Evolutionary conservation across 805 yeast genomes (phyloP).

Genomic region (Pichia thaimueangensis): DNA sequence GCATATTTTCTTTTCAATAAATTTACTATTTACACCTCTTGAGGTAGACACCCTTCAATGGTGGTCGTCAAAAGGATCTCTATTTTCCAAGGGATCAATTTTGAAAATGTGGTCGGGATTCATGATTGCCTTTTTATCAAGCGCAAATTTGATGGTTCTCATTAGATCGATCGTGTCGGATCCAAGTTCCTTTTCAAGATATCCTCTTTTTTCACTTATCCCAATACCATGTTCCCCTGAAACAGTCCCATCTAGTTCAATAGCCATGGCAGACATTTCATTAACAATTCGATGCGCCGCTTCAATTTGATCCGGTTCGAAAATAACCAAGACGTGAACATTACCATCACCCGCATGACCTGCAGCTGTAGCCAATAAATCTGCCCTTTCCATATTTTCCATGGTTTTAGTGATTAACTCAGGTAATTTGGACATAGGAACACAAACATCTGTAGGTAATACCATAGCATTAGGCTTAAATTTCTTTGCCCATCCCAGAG

Average conservation of each 20-base stretch:
- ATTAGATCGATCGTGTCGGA: conserved; percentile 59
- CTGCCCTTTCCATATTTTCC: conserved; percentile 47
- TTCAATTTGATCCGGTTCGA: conserved; percentile 43
- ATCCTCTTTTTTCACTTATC: conserved; percentile 58
- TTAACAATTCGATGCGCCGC: conserved; percentile 45
- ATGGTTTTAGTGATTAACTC: conserved; percentile 57
- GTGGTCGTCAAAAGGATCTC: conserved; percentile 19
- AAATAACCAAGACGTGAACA: conserved; percentile 62
- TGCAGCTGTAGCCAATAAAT: conserved; percentile 51
- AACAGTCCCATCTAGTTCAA: conserved; percentile 72
- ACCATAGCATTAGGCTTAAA: conserved; percentile 38
- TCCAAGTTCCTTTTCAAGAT: conserved; percentile 58
- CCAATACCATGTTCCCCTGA: conserved; percentile 90
- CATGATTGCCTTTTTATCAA: conserved; percentile 67
- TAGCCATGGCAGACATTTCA: conserved; percentile 59
- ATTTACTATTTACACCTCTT: too few relatives aligned
- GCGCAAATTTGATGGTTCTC: conserved; percentile 65
- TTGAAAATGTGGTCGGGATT: conserved; percentile 77
- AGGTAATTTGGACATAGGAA: conserved; percentile 65
- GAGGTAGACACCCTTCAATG: too few relatives aligned
- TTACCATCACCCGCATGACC: conserved; percentile 88
- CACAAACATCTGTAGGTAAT: conserved; percentile 81
- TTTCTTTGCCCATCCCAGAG: conserved; percentile 57
- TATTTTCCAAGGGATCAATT: conserved; percentile 47
- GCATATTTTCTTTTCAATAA: too few relatives aligned